phyloP scores from a whole-genome alignment of 2,329 filamentous ascomycete species.

The Pyrenophora graminea region DNA sequence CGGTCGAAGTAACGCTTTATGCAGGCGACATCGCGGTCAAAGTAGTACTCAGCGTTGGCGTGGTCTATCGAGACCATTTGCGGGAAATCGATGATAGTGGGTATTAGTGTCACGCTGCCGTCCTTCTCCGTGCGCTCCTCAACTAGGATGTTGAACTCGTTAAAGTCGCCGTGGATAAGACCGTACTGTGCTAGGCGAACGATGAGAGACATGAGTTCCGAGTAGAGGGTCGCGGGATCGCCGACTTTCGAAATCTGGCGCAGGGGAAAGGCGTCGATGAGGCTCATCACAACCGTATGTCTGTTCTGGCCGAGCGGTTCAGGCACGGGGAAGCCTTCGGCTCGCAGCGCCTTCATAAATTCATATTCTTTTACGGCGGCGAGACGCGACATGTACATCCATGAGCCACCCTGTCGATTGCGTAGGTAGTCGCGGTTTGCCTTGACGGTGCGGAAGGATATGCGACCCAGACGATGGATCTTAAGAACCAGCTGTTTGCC shows the following conservation, averaged over 20 bases:
- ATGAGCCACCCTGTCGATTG: constrained; percentile 77
- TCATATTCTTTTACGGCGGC: constrained; percentile 93
- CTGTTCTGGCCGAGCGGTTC: constrained; percentile 85
- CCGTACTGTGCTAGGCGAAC: constrained; percentile 82
- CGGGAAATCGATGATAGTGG: constrained; percentile 94
- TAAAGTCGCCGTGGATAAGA: constrained; percentile 96
- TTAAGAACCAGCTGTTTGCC: constrained; percentile 85
- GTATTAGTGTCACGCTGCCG: constrained; percentile 62
- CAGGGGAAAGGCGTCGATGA: constrained; percentile 90
- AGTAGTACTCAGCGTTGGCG: constrained; percentile 92
- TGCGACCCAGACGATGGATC: constrained; percentile 92
- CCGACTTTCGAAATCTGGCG: constrained; percentile 84
- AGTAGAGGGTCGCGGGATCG: constrained; percentile 83
- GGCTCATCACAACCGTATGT: constrained; percentile 94
- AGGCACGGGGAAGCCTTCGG: constrained; percentile 88
- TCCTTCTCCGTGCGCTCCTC: constrained; percentile 64
- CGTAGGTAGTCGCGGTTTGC: constrained; percentile 93
- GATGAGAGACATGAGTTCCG: constrained; percentile 86
- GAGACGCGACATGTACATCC: constrained; percentile 97
- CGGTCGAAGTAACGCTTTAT: constrained; percentile 93
- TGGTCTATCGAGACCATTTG: constrained; percentile 98
- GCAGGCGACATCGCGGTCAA: constrained; percentile 92
- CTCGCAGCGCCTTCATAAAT: constrained; percentile 85
- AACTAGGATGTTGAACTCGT: constrained; percentile 98
- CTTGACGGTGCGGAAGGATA: constrained; percentile 96